A percentile compares a stretch with the other conserved stretches of the same genome.
Evolutionary conservation across 2,329 filamentous ascomycete species (phyloP).

Genomic region (Paracamarosporium sp.): DNA sequence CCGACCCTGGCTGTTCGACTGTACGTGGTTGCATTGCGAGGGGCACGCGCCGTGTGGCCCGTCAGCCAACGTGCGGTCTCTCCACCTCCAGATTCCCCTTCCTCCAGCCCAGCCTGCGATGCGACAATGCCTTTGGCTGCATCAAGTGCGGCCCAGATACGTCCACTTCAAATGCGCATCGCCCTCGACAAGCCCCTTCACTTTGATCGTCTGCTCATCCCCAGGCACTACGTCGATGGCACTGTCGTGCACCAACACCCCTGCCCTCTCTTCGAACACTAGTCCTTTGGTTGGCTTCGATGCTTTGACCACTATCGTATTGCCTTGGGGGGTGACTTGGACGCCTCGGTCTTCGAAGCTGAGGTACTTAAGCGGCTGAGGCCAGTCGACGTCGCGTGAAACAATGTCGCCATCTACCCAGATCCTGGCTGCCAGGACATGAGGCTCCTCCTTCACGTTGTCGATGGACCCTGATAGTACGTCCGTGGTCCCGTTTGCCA

Average conservation of each 20-base stretch:
- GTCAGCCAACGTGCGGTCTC: slow-evolving; percentile 18
- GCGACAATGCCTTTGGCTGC: slow-evolving; percentile 13
- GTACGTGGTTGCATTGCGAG: slow-evolving; percentile 12
- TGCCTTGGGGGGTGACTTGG: slow-evolving; percentile 49
- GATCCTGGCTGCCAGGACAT: slow-evolving; percentile 62
- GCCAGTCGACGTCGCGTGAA: slow-evolving; percentile 65
- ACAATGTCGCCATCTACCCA: slow-evolving; percentile 60
- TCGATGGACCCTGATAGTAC: slow-evolving; percentile 59
- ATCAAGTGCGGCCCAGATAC: slow-evolving; percentile 50
- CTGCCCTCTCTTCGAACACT: slow-evolving; percentile 66
- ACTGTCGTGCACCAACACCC: slow-evolving; percentile 61
- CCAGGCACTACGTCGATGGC: slow-evolving; percentile 66
- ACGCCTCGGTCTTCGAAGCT: slow-evolving; percentile 60
- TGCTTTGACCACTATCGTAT: slow-evolving; percentile 54
- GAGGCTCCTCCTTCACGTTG: slow-evolving; percentile 59
- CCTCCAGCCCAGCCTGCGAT: slow-evolving; percentile 5
- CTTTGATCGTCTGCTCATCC: slow-evolving; percentile 59
- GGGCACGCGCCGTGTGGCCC: slow-evolving; percentile 1
- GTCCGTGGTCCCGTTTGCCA: slow-evolving; percentile 63
- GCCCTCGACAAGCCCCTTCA: slow-evolving; percentile 48
- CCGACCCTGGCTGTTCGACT: not conserved
- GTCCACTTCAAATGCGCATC: slow-evolving; percentile 53
- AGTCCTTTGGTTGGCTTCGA: slow-evolving; percentile 64
- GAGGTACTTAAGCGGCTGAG: slow-evolving; percentile 66
- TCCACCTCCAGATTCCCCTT: slow-evolving; percentile 15